Base-by-base conservation (phyloP, 371 early-diverging fungal genomes). In the Vairimorpha apis region DNA sequence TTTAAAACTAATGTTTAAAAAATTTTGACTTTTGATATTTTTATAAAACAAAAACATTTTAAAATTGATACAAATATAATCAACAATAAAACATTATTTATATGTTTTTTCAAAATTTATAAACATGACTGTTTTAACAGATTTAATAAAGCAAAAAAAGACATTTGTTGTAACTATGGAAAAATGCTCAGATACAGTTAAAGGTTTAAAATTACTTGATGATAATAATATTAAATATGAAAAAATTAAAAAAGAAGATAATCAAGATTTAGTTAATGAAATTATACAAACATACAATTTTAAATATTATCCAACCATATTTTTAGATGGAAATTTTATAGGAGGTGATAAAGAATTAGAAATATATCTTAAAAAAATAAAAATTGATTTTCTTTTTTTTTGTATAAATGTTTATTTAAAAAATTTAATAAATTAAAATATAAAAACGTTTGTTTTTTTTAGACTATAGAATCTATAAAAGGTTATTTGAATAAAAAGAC, bases 261-360 rank as follows among this genome's bases (percentile, higher is more conserved):
- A 53, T 33, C 16, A 27, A n/a, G 69, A 69, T 25, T 47, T 69
- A 8, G 59, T 59, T 8, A 23, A 69, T 5, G 69, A 69, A 38
- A 49, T 69, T 32, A 58, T 49, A 58, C 8, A 55, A 69, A 32
- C 44, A 25, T 69, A 58, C 29, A 53, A 53, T 55, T 53, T 49
- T 41, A 60, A 69, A 58, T 49, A 45, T 44, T 69, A 37, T 60
- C 69, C 69, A 27, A 69, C 53, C 4, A 69, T 69, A 12, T 69
- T 69, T 69, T 33, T 69, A 7, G n/a, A 69, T 58, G 55, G 59
- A n/a, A 43, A 69, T 14, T 69, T 69, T 69, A 60, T 69, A 35
- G 69, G 69, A 7, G 69, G 69, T 29, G 45, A 47, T 38, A 53
- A 58, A 33, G 59, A 69, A 33, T 33, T 69, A 10, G 53, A 60